phyloP scores from a whole-genome alignment of 768 basidiomycete species.

The Agaricus bisporus region DNA sequence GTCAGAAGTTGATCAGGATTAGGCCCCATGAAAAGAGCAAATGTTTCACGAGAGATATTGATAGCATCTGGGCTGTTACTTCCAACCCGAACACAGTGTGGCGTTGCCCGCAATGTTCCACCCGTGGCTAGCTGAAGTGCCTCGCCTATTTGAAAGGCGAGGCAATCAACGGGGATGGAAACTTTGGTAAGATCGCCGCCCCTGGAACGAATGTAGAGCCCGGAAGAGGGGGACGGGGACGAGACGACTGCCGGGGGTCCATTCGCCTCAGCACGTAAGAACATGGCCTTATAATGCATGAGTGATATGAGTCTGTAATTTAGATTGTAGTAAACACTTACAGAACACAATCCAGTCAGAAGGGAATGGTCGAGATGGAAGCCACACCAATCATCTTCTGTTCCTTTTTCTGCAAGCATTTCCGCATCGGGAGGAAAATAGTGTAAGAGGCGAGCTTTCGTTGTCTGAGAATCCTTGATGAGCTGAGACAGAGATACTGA shows the following conservation, averaged over 20 bases:
- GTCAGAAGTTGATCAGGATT: slow-evolving; percentile 74
- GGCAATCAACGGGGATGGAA: slow-evolving; percentile 73
- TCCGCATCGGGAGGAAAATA: slow-evolving; percentile 68
- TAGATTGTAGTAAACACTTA: slow-evolving; percentile 24
- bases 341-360: slow-evolving; percentile 89
- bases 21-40: slow-evolving; percentile 87
- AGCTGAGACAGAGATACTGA: slow-evolving; percentile 65
- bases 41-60: slow-evolving; percentile 75
- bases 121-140: slow-evolving; percentile 87
- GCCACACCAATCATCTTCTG: slow-evolving; percentile 89
- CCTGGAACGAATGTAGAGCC: slow-evolving; percentile 87
- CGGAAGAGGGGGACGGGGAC: slow-evolving; percentile 71
- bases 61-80: slow-evolving; percentile 41
- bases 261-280: slow-evolving; percentile 45
- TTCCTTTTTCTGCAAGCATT: slow-evolving; percentile 44
- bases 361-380: slow-evolving; percentile 91
- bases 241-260: slow-evolving; percentile 44
- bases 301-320: background rate
- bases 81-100: slow-evolving; percentile 81
- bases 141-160: slow-evolving; percentile 97
- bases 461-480: slow-evolving; percentile 72
- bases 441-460: slow-evolving; percentile 91
- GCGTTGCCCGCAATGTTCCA: slow-evolving; percentile 80
- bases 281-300: slow-evolving; percentile 62
- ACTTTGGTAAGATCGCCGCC: slow-evolving; percentile 77